Percentiles rank a stretch among this genome's conserved stretches.
phyloP scores from a whole-genome alignment of 1,284 basidiomycete species.

The Inonotus obliquus region DNA sequence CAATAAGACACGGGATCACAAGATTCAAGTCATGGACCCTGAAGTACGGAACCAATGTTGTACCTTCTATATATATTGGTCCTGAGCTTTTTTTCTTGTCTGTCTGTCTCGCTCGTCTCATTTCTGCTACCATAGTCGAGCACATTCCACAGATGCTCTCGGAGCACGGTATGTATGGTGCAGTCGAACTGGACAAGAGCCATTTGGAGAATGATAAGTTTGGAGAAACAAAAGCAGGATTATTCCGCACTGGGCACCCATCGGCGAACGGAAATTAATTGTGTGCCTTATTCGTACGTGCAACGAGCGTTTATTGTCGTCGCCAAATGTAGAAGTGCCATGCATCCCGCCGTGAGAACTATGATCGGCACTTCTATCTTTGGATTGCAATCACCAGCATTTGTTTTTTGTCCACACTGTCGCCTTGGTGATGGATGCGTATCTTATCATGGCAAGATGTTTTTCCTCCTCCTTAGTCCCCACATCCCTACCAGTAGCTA shows the following conservation, averaged over 20 bases:
- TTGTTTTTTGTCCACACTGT: neutral
- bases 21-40: slow-evolving; percentile 1
- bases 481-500: no score
- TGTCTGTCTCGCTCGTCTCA: no score
- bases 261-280: neutral
- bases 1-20: slow-evolving; percentile 9
- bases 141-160: no score
- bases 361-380: neutral
- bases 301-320: slow-evolving; percentile 1
- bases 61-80: no score
- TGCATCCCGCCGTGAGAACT: neutral
- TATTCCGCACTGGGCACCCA: neutral
- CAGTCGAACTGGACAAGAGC: neutral
- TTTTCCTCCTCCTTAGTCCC: no score
- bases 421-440: neutral
- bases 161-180: neutral
- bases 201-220: neutral
- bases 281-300: neutral
- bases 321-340: neutral
- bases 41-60: neutral
- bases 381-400: neutral
- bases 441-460: no score
- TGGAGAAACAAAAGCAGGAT: neutral
- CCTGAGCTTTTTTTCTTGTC: no score
- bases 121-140: no score